These are phyloP conservation scores for Colletotrichum sp. DNA, from an alignment of 2,329 filamentous ascomycete genomes.

Conservation along the genomic window DNA sequence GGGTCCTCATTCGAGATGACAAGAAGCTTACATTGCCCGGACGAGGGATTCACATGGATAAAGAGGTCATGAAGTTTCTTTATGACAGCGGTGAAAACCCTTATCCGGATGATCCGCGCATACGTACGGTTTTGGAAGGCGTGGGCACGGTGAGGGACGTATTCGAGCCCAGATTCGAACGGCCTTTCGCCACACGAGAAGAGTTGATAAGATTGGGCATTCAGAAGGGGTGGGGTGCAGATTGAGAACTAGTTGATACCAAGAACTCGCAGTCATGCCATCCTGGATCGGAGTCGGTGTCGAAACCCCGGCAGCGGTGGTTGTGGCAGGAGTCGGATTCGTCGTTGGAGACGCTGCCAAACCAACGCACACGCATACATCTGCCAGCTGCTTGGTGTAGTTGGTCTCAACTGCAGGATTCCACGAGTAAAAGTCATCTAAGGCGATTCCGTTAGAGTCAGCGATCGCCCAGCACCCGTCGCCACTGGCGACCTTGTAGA, in stretches of 20 bases:
- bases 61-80: slow-evolving; percentile 23
- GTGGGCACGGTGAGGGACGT: background rate
- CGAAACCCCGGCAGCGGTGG: no score
- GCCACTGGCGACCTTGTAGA: no score
- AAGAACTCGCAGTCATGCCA: background rate
- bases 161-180: background rate
- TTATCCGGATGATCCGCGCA: background rate
- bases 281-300: no score
- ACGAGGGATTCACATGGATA: background rate
- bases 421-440: no score
- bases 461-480: no score
- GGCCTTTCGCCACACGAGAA: background rate
- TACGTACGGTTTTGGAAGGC: background rate
- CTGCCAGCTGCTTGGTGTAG: no score
- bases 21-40: background rate
- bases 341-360: no score
- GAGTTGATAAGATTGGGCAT: background rate
- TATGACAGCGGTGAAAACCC: slow-evolving; percentile 28
- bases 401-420: no score
- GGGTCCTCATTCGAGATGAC: background rate
- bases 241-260: background rate
- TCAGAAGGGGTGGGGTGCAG: background rate
- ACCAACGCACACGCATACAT: no score
- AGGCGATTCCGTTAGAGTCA: no score
- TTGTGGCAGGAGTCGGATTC: no score